Base-by-base conservation (phyloP, 2,329 filamentous ascomycete genomes). In the Leptoxyphium fumago region DNA sequence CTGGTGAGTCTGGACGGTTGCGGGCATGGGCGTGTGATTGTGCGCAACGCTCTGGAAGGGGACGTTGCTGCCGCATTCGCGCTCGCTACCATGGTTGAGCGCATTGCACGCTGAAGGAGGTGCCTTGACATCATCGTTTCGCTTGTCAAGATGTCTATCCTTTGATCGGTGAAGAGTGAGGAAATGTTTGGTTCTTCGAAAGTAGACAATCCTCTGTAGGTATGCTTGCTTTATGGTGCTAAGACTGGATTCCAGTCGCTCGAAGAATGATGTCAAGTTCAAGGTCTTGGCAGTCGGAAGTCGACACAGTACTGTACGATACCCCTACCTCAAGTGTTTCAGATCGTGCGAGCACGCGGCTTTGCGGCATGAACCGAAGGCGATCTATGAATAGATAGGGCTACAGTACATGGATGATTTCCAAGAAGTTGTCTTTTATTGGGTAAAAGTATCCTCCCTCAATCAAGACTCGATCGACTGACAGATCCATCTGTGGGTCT, bases 41-140 rank as follows among this genome's bases (percentile, higher is more conserved):
- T 46, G 39, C 41, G 45, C 46, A 50, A 28, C 40, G 42, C 39
- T 43, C 42, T 47, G 50, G 47, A 47, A 46, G 17, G 50, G 50
- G 38, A 48, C 46, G 39, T 48, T 46, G 29, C 10, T 15, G 42
- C 32, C 7, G 38, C 21, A 43, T 42, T 48, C 49, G 47, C 46
- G 46, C 15, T 52, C 50, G 38, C 48, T 46, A 38, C 48, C 45
- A 17, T 13, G 21, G 42, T 18, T 17, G 38, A 11, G 38, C 38
- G 38, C 38, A 40, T 13, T 29, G 17, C 34, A 30, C 30, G 34
- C 10, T 11, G 13, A 30, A 39, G 30, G 38, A 51, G 41, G 13
- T 46, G 44, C 46, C 53, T 43, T 11, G 50, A 18, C 9, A 52
- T 46, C 55, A 57, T 57, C 14, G 26, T 49, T 29, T 26, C 21